These are phyloP conservation scores for Pseudognaphalium luteoalbum DNA, from an alignment of 129 eudicot species.

Conservation along the genomic window DNA sequence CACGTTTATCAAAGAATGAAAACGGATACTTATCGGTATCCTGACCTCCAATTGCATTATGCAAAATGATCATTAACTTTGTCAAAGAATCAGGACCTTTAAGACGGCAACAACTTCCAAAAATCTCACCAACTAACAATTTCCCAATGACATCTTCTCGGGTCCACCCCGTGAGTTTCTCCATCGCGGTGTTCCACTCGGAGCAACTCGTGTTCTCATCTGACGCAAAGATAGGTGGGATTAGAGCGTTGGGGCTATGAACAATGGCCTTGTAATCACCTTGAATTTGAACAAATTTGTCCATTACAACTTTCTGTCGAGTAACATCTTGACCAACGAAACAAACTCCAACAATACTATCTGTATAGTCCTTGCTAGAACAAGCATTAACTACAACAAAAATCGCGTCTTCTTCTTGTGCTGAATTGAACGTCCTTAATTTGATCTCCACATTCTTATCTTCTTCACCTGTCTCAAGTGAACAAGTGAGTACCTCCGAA, in stretches of 20 bases:
- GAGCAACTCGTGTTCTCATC: slow-evolving; percentile 88
- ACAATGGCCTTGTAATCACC: slow-evolving; percentile 89
- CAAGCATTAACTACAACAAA: slow-evolving; percentile 91
- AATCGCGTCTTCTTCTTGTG: slow-evolving; percentile 51
- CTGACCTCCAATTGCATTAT: slow-evolving; percentile 83
- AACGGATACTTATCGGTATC: slow-evolving; percentile 72
- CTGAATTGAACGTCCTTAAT: slow-evolving; percentile 63
- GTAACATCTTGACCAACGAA: slow-evolving; percentile 97
- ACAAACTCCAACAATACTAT: slow-evolving; percentile 85
- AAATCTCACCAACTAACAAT: slow-evolving; percentile 87
- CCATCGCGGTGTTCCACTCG: slow-evolving; percentile 97
- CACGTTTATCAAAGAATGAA: slow-evolving; percentile 71
- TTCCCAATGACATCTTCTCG: slow-evolving; percentile 66
- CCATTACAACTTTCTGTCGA: slow-evolving; percentile 75
- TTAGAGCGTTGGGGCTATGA: slow-evolving; percentile 83
- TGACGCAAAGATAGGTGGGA: slow-evolving; percentile 95
- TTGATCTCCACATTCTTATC: slow-evolving; percentile 84
- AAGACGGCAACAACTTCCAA: slow-evolving; percentile 78
- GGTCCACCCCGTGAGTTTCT: slow-evolving; percentile 89
- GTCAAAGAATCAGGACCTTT: slow-evolving; percentile 92
- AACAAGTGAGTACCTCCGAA: slow-evolving; percentile 14
- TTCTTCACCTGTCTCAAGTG: slow-evolving; percentile 73
- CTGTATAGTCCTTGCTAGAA: slow-evolving; percentile 72
- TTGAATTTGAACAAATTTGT: slow-evolving; percentile 82
- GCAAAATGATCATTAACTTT: slow-evolving; percentile 84